These are phyloP conservation scores for Stenogyne calaminthoides DNA, from an alignment of 305 asterid species.

Conservation along the genomic window DNA sequence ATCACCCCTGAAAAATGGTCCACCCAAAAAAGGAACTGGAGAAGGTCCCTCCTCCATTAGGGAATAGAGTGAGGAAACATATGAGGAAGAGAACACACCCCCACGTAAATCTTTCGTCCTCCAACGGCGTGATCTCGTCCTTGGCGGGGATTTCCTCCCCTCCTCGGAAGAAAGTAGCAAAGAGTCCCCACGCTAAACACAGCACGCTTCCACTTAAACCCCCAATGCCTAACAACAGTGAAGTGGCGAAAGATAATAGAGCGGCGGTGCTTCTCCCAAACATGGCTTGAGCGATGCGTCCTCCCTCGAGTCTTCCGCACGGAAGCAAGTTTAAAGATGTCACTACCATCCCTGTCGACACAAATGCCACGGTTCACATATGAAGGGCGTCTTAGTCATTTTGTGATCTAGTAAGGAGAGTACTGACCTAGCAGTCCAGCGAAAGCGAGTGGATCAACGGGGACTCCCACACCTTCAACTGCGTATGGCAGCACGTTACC, in stretches of 20 bases:
- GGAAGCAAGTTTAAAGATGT: conserved; percentile 91
- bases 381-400: neutral
- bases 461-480: conserved; percentile 90
- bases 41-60: conserved; percentile 86
- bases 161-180: conserved; percentile 84
- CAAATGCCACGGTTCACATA: neutral
- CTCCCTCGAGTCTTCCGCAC: conserved; percentile 89
- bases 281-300: conserved; percentile 87
- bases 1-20: conserved; percentile 73
- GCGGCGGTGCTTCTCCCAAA: conserved; percentile 69
- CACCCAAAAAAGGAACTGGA: conserved; percentile 69
- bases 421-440: conserved; percentile 82
- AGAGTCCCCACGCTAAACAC: conserved; percentile 86
- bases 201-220: conserved; percentile 85
- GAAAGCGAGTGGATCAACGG: conserved; percentile 92
- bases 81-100: conserved; percentile 77
- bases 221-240: conserved; percentile 71
- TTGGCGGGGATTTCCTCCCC: conserved; percentile 93
- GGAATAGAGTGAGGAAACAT: conserved; percentile 89
- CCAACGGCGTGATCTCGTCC: conserved; percentile 84
- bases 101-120: conserved; percentile 79
- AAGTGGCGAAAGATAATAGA: conserved; percentile 61
- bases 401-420: neutral
- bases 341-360: conserved; percentile 76
- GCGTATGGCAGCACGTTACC: conserved; percentile 91